Evolutionary conservation across 2,329 filamentous ascomycete species (phyloP).

Genomic region (Arthrobotrys sphaeroides): DNA sequence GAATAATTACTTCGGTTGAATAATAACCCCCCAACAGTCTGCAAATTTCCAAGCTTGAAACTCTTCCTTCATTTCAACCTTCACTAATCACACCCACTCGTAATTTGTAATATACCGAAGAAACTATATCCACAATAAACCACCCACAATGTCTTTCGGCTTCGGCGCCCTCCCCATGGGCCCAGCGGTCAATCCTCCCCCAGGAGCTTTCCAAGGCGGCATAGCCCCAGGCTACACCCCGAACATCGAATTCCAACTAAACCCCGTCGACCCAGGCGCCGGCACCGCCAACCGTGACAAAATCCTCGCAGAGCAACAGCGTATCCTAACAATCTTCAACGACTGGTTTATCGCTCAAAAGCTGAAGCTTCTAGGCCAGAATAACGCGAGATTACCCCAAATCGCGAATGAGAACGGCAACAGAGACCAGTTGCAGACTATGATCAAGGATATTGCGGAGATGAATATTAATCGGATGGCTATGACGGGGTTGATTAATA

Average conservation of each 20-base stretch:
- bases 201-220: background rate
- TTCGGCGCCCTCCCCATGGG: slow-evolving; percentile 1
- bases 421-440: slow-evolving; percentile 9
- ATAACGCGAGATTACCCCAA: slow-evolving; percentile 13
- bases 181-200: background rate
- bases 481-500: slow-evolving; percentile 36
- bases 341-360: slow-evolving; percentile 39
- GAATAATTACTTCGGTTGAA: too few relatives aligned
- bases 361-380: slow-evolving; percentile 5
- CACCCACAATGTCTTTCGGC: slow-evolving; percentile 3
- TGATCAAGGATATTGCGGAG: slow-evolving; percentile 38
- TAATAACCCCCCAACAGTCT: too few relatives aligned
- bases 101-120: too few relatives aligned
- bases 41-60: too few relatives aligned
- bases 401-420: slow-evolving; percentile 29
- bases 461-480: slow-evolving; percentile 26
- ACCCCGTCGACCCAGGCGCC: slow-evolving; percentile 22
- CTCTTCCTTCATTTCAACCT: too few relatives aligned
- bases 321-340: slow-evolving; percentile 41
- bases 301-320: slow-evolving; percentile 19
- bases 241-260: slow-evolving; percentile 40
- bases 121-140: background rate
- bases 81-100: too few relatives aligned
- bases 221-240: slow-evolving; percentile 25
- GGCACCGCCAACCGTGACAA: slow-evolving; percentile 36